Percentiles rank a stretch among this genome's conserved stretches.
These are phyloP conservation scores for Beauveria caledonica DNA, from an alignment of 2,329 filamentous ascomycete genomes.

Conservation along the genomic window DNA sequence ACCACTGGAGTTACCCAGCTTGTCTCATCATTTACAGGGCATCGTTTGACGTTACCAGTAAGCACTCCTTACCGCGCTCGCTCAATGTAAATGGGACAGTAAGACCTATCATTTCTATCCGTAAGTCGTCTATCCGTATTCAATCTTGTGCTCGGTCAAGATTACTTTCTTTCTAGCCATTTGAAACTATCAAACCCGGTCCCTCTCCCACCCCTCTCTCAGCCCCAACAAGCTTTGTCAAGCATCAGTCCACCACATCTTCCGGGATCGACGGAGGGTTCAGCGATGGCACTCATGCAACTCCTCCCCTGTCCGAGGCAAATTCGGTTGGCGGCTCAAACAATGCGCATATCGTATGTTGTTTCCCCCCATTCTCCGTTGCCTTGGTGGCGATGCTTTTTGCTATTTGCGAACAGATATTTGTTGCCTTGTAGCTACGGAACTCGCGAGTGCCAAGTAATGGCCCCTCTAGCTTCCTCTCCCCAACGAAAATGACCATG, in stretches of 20 bases:
- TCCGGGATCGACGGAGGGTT: slow-evolving; percentile 1
- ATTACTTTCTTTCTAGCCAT: no score
- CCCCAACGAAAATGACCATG: slow-evolving; percentile 5
- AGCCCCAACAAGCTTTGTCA: neutral
- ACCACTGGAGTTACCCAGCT: neutral
- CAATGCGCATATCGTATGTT: neutral
- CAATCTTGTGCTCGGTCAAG: no score
- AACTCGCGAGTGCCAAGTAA: no score
- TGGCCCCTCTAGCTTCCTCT: neutral
- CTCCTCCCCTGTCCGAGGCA: neutral
- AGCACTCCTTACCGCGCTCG: neutral
- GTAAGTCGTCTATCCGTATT: no score
- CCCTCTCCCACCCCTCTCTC: neutral
- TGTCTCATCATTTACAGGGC: no score
- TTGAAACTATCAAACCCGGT: no score
- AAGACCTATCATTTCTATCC: no score
- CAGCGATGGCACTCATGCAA: neutral
- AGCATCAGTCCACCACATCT: neutral
- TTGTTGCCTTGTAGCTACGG: neutral
- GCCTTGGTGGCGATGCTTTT: neutral
- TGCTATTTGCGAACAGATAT: no score
- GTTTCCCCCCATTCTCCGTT: neutral
- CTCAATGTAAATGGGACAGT: no score
- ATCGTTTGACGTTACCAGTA: neutral
- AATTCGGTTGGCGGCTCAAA: neutral